A percentile compares a stretch with the other conserved stretches of the same genome.
Evolutionary conservation across 1,284 basidiomycete genomes (phyloP).

Genomic region (Cutaneotrichosporon arboriforme): DNA sequence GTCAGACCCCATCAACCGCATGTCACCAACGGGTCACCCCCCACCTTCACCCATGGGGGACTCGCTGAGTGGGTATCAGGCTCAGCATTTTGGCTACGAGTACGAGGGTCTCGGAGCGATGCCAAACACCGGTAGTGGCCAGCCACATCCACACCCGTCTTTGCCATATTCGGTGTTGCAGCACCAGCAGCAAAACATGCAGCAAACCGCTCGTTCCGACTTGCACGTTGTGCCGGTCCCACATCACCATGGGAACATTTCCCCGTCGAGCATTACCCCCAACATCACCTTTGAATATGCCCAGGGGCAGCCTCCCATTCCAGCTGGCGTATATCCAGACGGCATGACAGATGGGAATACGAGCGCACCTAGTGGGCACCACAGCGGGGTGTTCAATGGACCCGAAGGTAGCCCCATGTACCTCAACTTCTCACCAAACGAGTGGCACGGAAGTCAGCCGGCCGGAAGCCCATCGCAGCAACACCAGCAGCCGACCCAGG

Average conservation of each 20-base stretch:
- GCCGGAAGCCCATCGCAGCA: background rate
- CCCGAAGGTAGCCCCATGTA: background rate
- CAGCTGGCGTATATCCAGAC: slow-evolving; percentile 1
- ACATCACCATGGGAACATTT: background rate
- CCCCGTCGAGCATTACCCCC: background rate
- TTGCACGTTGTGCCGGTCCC: background rate
- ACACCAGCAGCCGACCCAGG: too few relatives aligned
- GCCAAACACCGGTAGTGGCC: too few relatives aligned
- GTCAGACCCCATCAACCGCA: too few relatives aligned
- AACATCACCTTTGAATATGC: slow-evolving; percentile 8
- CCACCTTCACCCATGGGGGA: too few relatives aligned
- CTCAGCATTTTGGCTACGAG: slow-evolving; percentile 1
- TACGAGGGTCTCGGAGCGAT: background rate
- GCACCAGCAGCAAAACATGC: background rate
- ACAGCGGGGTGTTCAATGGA: background rate
- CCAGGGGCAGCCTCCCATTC: background rate
- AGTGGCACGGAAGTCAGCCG: slow-evolving; percentile 2
- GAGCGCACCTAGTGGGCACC: background rate
- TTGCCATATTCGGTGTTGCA: background rate
- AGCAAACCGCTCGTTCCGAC: too few relatives aligned
- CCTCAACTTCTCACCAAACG: slow-evolving; percentile 3
- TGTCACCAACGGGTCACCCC: too few relatives aligned
- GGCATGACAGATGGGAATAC: background rate
- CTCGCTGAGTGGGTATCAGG: too few relatives aligned
- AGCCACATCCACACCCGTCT: too few relatives aligned